A percentile compares a stretch with the other conserved stretches of the same genome.
Conservation (phyloP, 2,329 filamentous ascomycete genomes). For the Byssochlamys sp. region DNA sequence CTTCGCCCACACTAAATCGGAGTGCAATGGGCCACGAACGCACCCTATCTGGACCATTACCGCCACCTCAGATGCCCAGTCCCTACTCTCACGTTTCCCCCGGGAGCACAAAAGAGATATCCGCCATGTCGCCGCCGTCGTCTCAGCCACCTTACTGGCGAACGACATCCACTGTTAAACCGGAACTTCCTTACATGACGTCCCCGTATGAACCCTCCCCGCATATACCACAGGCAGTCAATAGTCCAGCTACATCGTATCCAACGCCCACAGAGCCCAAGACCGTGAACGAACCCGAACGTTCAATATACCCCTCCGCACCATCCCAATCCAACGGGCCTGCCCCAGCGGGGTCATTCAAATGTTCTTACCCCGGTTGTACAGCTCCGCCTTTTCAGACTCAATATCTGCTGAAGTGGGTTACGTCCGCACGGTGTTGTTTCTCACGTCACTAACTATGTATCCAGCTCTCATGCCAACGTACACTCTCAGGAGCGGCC, state of each 20-base stretch:
- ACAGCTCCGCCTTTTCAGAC: conserved; percentile 53
- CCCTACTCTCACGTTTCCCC: conserved; percentile 31
- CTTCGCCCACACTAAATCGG: conserved; percentile 17
- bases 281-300: conserved; percentile 13
- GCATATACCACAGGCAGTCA: conserved; percentile 18
- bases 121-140: conserved; percentile 26
- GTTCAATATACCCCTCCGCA: conserved; percentile 11
- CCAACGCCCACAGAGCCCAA: conserved; percentile 33
- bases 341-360: conserved; percentile 30
- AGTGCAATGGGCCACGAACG: conserved; percentile 21
- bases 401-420: conserved; percentile 56
- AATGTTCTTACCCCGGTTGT: conserved; percentile 49
- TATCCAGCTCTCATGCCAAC: conserved; percentile 42
- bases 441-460: conserved; percentile 3
- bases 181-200: conserved; percentile 18
- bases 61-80: conserved; percentile 21
- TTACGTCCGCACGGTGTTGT: conserved; percentile 1
- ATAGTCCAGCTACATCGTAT: conserved; percentile 29
- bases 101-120: conserved; percentile 27
- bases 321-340: conserved; percentile 16
- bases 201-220: conserved; percentile 19
- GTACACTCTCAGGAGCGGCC: conserved; percentile 56
- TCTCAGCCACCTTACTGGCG: conserved; percentile 22
- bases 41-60: conserved; percentile 20
- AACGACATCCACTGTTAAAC: conserved; percentile 12